Base-by-base conservation (phyloP, 352 stramenopile genomes). In the Blastocystis sp. region DNA sequence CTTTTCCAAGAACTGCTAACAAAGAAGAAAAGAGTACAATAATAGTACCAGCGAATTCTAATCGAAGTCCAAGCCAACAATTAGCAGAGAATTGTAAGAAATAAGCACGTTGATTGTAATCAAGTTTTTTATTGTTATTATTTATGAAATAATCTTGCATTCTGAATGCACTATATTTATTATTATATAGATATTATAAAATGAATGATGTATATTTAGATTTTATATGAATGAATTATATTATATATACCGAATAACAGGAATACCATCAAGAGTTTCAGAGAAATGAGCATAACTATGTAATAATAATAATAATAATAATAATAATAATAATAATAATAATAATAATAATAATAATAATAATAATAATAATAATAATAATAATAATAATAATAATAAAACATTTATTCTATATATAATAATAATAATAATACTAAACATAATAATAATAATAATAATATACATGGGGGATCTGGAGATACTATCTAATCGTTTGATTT, bases 31-130 rank as follows among this genome's bases (percentile, higher is more conserved):
- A 74, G 25, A 78, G 75, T 7, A 91, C 82, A 54, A 95, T 85
- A n/a, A 88, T 30, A 5, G 84, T 81, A 33, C 83, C 83, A 46
- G 82, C 70, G 42, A 87, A 66, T 58, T 90, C 84, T 7, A 98
- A 72, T 4, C 90, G 77, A 37, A 96, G 74, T 3, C 79, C 83
- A 3, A 98, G 70, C 87, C 88, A 97, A 34, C 85, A 86, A 59
- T 93, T 93, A 23, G 87, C 78, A 7, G 75, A 58, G 64, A 86
- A 88, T 13, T 83, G 75, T 6, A 85, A 67, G 56, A 88, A 77
- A 57, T 93, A 94, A 2, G 86, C 84, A 42, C 73, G 18, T n/a
- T 72, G 55, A 23, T 76, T 70, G 2, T 4, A 9, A 31, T 76
- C 70, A 9, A 75, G 32, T 24, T 62, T 52, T 10, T n/a, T 5